Conservation (phyloP, 208 protist genomes). For the Phytomonas francai region DNA sequence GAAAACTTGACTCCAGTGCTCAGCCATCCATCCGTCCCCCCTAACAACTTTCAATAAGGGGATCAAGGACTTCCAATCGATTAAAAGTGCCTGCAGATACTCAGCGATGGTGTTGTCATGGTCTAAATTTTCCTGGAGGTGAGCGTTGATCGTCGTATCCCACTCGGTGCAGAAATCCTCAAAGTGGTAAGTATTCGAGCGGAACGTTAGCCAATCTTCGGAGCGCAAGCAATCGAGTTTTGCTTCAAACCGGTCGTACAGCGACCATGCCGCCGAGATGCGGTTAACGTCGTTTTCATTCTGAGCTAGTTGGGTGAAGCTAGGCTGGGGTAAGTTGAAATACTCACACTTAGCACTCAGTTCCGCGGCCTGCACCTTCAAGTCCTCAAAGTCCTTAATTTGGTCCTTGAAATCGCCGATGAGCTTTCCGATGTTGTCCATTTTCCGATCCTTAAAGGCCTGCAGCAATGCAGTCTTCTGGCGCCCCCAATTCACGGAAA, state of each 20-base stretch:
- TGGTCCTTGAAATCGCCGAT: conserved; percentile 74
- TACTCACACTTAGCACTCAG: conserved; percentile 87
- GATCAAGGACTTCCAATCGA: conserved; percentile 53
- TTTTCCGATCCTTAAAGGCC: conserved; percentile 28
- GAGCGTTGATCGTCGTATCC: conserved; percentile 17
- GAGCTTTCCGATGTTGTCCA: conserved; percentile 35
- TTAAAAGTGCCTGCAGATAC: conserved; percentile 67
- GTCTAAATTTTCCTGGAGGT: background rate
- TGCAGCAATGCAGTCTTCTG: conserved; percentile 72
- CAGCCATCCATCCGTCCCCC: conserved; percentile 93
- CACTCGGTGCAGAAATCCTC: conserved; percentile 93
- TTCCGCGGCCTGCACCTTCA: conserved; percentile 51
- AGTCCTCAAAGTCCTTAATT: conserved; percentile 70
- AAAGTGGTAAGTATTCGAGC: conserved; percentile 87
- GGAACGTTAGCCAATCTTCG: conserved; percentile 95
- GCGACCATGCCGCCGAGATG: conserved; percentile 60
- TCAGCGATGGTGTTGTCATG: conserved; percentile 35
- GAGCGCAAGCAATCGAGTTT: conserved; percentile 61
- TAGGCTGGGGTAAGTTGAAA: conserved; percentile 82
- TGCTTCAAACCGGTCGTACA: conserved; percentile 82
- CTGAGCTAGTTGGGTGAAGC: conserved; percentile 53
- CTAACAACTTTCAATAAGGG: conserved; percentile 88
- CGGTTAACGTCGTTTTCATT: conserved; percentile 57
- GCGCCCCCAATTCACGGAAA: conserved; percentile 82
- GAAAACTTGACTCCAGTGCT: conserved; percentile 96